A percentile compares a stretch with the other conserved stretches of the same genome.
Evolutionary conservation across 192 early-diverging fungal species (phyloP).

Genomic region (Gamsiella multidivaricata): DNA sequence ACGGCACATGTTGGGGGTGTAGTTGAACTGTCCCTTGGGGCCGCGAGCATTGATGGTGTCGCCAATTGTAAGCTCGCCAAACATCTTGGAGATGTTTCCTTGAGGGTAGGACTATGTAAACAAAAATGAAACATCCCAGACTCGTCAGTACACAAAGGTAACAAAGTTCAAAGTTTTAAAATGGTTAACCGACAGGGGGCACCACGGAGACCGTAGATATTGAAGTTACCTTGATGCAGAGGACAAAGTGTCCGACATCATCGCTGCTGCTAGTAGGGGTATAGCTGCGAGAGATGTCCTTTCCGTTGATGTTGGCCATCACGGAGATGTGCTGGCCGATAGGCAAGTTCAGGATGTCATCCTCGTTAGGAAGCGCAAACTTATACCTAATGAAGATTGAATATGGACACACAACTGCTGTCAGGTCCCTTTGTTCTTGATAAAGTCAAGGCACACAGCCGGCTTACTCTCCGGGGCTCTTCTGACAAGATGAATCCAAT

Average conservation of each 20-base stretch:
- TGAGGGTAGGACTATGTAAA: conserved; percentile 75
- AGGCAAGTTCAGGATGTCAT: conserved; percentile 84
- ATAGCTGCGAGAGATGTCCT: conserved; percentile 87
- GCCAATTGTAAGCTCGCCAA: conserved; percentile 76
- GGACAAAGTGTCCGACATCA: conserved; percentile 88
- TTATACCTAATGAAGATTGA: conserved; percentile 70
- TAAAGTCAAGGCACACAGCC: too few relatives aligned
- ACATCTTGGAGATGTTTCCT: conserved; percentile 82
- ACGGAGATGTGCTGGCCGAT: conserved; percentile 95
- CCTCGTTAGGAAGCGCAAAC: conserved; percentile 78
- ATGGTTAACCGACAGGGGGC: neutral
- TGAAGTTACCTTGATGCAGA: conserved; percentile 84
- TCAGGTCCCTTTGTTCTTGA: neutral
- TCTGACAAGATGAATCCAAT: too few relatives aligned
- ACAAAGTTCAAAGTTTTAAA: neutral
- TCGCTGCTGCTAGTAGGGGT: conserved; percentile 90
- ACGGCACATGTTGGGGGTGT: conserved; percentile 82
- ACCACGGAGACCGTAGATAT: neutral
- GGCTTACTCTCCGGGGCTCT: too few relatives aligned
- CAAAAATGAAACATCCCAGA: too few relatives aligned
- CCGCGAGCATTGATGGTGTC: conserved; percentile 83
- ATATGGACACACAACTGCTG: neutral
- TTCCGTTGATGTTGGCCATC: conserved; percentile 85
- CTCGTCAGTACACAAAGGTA: too few relatives aligned
- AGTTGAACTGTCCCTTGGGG: conserved; percentile 91